Evolutionary conservation across 305 asterid genomes (phyloP).

Genomic region (Striga hermonthica): DNA sequence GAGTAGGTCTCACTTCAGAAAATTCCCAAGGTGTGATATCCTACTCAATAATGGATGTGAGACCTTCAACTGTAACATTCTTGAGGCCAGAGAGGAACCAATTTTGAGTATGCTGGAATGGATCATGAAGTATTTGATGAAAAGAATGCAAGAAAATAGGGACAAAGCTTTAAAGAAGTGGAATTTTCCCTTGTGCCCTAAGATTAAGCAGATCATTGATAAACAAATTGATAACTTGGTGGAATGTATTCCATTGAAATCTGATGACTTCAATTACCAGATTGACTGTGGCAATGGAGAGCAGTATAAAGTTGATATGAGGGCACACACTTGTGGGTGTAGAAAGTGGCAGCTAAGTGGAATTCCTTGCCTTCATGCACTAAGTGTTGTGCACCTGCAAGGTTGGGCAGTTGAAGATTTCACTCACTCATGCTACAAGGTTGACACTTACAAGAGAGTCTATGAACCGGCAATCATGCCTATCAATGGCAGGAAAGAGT

Average conservation of each 20-base stretch:
- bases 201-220: neutral
- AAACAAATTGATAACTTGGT: neutral
- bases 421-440: neutral
- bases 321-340: neutral
- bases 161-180: too few relatives aligned
- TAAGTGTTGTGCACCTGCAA: neutral
- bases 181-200: too few relatives aligned
- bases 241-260: neutral
- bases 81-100: too few relatives aligned
- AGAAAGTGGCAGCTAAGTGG: neutral
- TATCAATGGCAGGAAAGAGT: neutral
- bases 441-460: neutral
- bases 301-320: neutral
- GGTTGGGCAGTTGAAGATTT: neutral
- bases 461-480: neutral
- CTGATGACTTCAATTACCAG: neutral
- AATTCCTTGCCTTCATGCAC: neutral
- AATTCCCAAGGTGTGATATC: neutral
- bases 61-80: too few relatives aligned
- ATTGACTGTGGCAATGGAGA: neutral
- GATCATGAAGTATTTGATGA: too few relatives aligned
- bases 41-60: too few relatives aligned
- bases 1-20: neutral
- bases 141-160: too few relatives aligned
- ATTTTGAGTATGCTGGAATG: too few relatives aligned